Percentiles rank a stretch among this genome's conserved stretches.
Evolutionary conservation across 495 filamentous ascomycete species (phyloP).

Genomic region (Massariosphaeria phaeospora): DNA sequence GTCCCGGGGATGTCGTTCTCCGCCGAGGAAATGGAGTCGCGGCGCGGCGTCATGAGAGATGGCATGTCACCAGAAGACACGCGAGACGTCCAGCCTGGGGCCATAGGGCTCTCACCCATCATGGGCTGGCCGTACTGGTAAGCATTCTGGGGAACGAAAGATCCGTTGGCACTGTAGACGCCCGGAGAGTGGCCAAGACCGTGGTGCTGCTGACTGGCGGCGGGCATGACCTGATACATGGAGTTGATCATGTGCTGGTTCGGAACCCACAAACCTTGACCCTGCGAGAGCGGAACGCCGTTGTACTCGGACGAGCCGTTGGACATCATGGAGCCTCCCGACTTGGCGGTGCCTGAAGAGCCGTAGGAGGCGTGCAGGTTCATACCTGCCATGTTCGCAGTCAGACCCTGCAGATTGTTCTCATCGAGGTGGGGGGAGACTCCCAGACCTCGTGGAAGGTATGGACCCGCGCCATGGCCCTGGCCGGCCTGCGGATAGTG

Average conservation of each 20-base stretch:
- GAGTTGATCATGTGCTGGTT: constrained; percentile 29
- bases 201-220: constrained; percentile 25
- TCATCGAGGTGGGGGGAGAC: constrained; percentile 24
- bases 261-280: constrained; percentile 36
- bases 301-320: constrained; percentile 31
- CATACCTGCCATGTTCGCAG: constrained; percentile 38
- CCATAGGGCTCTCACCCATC: constrained; percentile 38
- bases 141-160: constrained; percentile 34
- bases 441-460: constrained; percentile 29
- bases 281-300: constrained; percentile 26
- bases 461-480: constrained; percentile 25
- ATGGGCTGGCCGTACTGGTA: constrained; percentile 39
- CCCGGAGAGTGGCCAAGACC: constrained; percentile 28
- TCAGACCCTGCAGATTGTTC: constrained; percentile 33
- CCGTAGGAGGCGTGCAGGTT: constrained; percentile 37
- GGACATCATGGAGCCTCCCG: constrained; percentile 32
- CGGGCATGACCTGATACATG: constrained; percentile 28
- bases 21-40: constrained; percentile 56
- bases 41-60: constrained; percentile 43
- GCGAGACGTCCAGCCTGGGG: constrained; percentile 41
- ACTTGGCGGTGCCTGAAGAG: constrained; percentile 33
- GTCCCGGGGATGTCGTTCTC: constrained; percentile 59
- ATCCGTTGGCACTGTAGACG: constrained; percentile 38
- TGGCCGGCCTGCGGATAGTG: constrained; percentile 30
- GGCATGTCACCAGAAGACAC: constrained; percentile 40